Percentiles rank a stretch among this genome's conserved stretches.
These are phyloP conservation scores for Aspergillus baeticus DNA, from an alignment of 495 filamentous ascomycete genomes.

Conservation along the genomic window DNA sequence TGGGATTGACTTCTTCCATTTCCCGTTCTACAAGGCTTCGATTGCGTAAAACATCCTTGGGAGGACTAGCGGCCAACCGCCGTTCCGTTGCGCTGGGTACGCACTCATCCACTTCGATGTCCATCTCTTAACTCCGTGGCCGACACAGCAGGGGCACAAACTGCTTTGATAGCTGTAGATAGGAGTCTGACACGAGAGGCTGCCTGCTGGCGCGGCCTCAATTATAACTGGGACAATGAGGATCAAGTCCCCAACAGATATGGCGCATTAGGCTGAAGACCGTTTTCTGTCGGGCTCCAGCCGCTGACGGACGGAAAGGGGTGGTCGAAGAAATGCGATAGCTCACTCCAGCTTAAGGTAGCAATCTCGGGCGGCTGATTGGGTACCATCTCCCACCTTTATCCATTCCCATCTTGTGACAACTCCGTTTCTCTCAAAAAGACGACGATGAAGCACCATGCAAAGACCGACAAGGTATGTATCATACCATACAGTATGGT, in stretches of 20 bases:
- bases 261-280: conserved; percentile 16
- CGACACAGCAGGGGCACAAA: too few relatives aligned
- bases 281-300: conserved; percentile 29
- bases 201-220: neutral
- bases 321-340: neutral
- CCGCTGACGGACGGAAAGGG: conserved; percentile 13
- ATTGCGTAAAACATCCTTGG: conserved; percentile 22
- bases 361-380: too few relatives aligned
- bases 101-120: neutral
- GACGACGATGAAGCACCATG: too few relatives aligned
- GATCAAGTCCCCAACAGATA: neutral
- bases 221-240: neutral
- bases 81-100: conserved; percentile 22
- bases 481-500: conserved; percentile 1
- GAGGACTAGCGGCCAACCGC: conserved; percentile 17
- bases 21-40: conserved; percentile 26
- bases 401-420: neutral
- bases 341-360: too few relatives aligned
- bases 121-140: neutral
- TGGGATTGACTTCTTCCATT: conserved; percentile 30
- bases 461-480: neutral
- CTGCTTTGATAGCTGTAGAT: too few relatives aligned
- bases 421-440: too few relatives aligned
- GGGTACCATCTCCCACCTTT: neutral
- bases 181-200: neutral